phyloP scores from a whole-genome alignment of 2,329 filamentous ascomycete species.

The Magnaporthiopsis poae region DNA sequence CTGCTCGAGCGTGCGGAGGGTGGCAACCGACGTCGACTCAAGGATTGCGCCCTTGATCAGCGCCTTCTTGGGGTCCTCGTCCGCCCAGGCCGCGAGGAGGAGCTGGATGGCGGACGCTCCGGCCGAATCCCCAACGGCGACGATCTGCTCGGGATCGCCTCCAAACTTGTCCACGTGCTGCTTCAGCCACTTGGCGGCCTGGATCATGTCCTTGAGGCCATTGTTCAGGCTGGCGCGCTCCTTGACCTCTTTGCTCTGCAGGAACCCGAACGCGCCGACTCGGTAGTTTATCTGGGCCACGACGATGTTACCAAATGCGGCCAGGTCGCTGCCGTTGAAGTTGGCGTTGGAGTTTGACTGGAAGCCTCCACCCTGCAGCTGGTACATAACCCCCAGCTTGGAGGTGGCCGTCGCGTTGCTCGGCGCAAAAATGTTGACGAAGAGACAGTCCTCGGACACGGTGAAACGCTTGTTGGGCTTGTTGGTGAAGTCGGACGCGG shows the following conservation, averaged over 20 bases:
- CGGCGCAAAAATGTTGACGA: constrained; percentile 55
- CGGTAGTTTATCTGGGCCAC: constrained; percentile 69
- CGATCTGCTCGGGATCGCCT: constrained; percentile 57
- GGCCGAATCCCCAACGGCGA: constrained; percentile 59
- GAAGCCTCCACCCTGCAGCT: constrained; percentile 44
- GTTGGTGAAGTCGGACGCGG: constrained; percentile 13
- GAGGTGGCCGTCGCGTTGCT: constrained; percentile 36
- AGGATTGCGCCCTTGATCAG: constrained; percentile 41
- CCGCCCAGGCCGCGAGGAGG: constrained; percentile 48
- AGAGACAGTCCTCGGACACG: constrained; percentile 57
- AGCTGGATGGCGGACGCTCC: constrained; percentile 56
- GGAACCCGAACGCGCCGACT: constrained; percentile 64
- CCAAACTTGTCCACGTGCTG: constrained; percentile 57
- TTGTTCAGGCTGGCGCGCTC: constrained; percentile 40
- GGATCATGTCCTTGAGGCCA: constrained; percentile 53
- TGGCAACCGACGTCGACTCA: constrained; percentile 25
- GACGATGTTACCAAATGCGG: constrained; percentile 33
- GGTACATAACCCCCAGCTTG: constrained; percentile 27
- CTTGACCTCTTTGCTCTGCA: constrained; percentile 51
- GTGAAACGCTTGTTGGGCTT: constrained; percentile 21
- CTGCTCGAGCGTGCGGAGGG: constrained; percentile 14
- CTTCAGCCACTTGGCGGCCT: constrained; percentile 60
- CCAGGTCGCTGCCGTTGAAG: constrained; percentile 49
- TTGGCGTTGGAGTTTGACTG: constrained; percentile 34
- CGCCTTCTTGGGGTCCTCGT: constrained; percentile 26